Conservation (phyloP, 331 rosid genomes). For the Malus hybrid region DNA sequence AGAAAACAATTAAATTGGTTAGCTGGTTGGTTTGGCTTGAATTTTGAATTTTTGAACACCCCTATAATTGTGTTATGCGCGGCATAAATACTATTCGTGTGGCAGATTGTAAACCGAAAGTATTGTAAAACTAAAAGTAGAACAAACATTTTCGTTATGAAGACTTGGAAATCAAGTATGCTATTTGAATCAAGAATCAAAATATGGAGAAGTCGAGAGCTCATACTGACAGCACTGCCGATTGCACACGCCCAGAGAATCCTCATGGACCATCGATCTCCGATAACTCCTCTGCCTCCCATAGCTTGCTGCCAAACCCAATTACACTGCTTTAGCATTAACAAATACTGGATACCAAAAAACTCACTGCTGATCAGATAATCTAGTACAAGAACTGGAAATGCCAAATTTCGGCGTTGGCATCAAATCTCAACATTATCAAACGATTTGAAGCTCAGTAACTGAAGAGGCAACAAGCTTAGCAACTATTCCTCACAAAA, state of each 20-base stretch:
- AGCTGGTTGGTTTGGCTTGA: neutral
- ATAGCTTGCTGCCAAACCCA: conserved; percentile 22
- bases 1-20: neutral
- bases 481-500: neutral
- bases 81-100: neutral
- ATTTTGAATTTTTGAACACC: neutral
- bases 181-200: neutral
- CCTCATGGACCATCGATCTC: conserved; percentile 60
- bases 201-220: neutral
- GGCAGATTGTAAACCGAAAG: neutral
- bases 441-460: neutral
- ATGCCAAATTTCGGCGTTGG: neutral
- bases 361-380: neutral
- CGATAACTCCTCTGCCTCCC: conserved; percentile 44
- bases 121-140: neutral
- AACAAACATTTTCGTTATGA: neutral
- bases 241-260: conserved; percentile 49
- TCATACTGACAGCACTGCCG: conserved; percentile 45
- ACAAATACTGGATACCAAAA: neutral
- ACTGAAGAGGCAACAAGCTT: neutral
- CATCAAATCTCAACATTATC: neutral
- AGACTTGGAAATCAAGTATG: neutral
- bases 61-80: neutral
- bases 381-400: neutral
- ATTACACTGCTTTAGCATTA: conserved; percentile 1